Evolutionary conservation across 2,329 filamentous ascomycete genomes (phyloP), one percentile per base, ranked within the genome.

Genomic region (Paecilomyces fulvus): DNA sequence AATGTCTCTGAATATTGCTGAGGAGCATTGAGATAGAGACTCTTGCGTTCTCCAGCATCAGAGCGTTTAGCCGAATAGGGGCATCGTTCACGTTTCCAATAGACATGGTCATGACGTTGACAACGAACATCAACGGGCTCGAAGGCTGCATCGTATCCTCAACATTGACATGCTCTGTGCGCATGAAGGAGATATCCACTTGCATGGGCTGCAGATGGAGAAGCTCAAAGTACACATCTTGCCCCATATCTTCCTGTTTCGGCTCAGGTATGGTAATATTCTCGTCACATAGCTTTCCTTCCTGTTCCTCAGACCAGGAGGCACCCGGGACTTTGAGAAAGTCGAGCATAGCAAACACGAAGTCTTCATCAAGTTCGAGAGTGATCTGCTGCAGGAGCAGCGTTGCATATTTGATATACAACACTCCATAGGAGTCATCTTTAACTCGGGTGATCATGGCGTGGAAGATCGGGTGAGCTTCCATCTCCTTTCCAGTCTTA

Each of bases 11-110:
- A 55, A 99, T 84, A 69, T 92, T 96, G 69, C 89, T 87, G 21
- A 91, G 82, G 49, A 99, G 79, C 1, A 95, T 85, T 4, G 87
- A 85, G 7, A 91, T 86, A 0, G 94, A 96, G 4, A 99, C 88
- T 28, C 94, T 85, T 49, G 94, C 92, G 65, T 99, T 99, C 73
- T 99, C 94, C 23, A 99, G 77, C 77, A 99, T 89, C 23, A 99
- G 78, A 0, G 94, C 90, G 61, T 97, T 99, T 69, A 99, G 85
- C 51, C 90, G 86, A 54, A 99, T 86, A 0, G 94, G 95, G 6
- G 94, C 94, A 73, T 99, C 95, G 66, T 99, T 99, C 78, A 99
- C 90, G 66, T 99, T 99, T 61, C 94, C 94, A 66, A 99, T 94
- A 12, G 94, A 95, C 94, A 99, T 99, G 0, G 95, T 97, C 79